These are phyloP conservation scores for Paramecium primaurelia DNA, from an alignment of 73 alveolate genomes.

Conservation along the genomic window DNA sequence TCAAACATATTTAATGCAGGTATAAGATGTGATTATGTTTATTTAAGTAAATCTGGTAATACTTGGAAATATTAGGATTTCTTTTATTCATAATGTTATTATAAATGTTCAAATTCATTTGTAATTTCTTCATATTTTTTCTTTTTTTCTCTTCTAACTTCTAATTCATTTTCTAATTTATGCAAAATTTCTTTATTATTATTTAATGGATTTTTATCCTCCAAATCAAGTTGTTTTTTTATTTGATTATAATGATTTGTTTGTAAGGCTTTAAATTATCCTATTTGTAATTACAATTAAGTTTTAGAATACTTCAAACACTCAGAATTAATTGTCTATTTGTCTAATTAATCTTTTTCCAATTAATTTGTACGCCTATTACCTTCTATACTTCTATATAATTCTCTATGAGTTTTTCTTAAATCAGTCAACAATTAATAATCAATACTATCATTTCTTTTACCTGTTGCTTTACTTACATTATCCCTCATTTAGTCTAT, in stretches of 20 bases:
- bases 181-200: neutral
- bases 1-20: neutral
- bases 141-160: conserved; percentile 27
- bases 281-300: neutral
- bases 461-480: conserved; percentile 1
- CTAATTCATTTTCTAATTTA: neutral
- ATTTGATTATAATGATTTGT: neutral
- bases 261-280: neutral
- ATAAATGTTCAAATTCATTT: neutral
- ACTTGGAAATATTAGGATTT: neutral
- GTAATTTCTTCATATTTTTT: conserved; percentile 8
- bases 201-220: neutral
- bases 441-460: conserved; percentile 33
- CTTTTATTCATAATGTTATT: neutral
- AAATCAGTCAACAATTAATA: neutral
- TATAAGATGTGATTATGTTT: neutral
- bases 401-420: conserved; percentile 32
- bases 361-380: neutral
- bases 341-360: conserved; percentile 24
- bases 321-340: neutral
- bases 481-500: conserved; percentile 23
- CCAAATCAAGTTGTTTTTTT: neutral
- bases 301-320: conserved; percentile 6
- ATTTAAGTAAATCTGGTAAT: neutral
- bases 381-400: neutral